A percentile compares a stretch with the other conserved stretches of the same genome.
phyloP scores from a whole-genome alignment of 208 protist species.

The Porcisia hertigi region DNA sequence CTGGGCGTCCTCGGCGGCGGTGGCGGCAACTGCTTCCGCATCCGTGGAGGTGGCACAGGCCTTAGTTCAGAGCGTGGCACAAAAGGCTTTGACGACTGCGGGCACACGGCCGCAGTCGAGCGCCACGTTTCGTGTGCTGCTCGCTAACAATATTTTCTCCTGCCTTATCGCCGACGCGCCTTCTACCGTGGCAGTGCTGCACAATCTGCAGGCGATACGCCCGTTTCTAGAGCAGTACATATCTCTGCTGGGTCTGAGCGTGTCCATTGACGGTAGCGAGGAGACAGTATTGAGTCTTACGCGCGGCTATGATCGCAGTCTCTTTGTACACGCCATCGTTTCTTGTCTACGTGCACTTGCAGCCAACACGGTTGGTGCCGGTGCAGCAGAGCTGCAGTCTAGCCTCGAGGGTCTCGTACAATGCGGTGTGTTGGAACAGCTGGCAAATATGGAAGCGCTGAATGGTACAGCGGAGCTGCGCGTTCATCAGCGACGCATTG shows the following conservation, averaged over 20 bases:
- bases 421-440: slow-evolving; percentile 46
- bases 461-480: slow-evolving; percentile 34
- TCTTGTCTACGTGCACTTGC: slow-evolving; percentile 23
- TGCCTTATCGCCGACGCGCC: slow-evolving; percentile 49
- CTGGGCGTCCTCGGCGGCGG: slow-evolving; percentile 33
- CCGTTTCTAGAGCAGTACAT: slow-evolving; percentile 69
- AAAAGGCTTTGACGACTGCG: slow-evolving; percentile 35
- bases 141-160: slow-evolving; percentile 74
- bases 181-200: slow-evolving; percentile 42
- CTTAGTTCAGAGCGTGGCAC: slow-evolving; percentile 47
- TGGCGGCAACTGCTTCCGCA: slow-evolving; percentile 1
- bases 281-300: slow-evolving; percentile 33
- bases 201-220: slow-evolving; percentile 26
- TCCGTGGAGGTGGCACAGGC: slow-evolving; percentile 6
- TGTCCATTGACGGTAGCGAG: slow-evolving; percentile 15
- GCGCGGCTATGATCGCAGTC: slow-evolving; percentile 70
- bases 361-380: slow-evolving; percentile 11
- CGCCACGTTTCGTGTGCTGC: slow-evolving; percentile 58
- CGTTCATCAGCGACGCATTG: slow-evolving; percentile 28
- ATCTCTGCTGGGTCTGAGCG: slow-evolving; percentile 16
- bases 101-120: slow-evolving; percentile 34
- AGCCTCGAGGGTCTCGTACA: slow-evolving; percentile 46
- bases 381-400: slow-evolving; percentile 41
- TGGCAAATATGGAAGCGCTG: slow-evolving; percentile 39
- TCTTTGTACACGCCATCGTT: slow-evolving; percentile 64